These are phyloP conservation scores for Bipolaris bicolor DNA, from an alignment of 2,329 filamentous ascomycete species.

Conservation along the genomic window DNA sequence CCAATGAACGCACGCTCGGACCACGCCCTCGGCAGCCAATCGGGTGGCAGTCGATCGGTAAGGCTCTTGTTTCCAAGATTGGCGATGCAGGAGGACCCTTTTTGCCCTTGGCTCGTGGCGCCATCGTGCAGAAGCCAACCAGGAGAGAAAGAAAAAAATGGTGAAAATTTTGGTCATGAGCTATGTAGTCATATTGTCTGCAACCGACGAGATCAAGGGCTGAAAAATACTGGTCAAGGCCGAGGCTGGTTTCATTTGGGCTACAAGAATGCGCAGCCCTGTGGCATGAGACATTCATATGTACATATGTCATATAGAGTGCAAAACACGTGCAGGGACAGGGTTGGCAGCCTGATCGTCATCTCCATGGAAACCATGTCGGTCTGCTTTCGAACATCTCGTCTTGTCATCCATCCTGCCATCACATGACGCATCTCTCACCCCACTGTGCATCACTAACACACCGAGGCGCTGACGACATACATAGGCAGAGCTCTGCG, in stretches of 20 bases:
- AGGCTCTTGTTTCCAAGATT: slow-evolving; percentile 17
- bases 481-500: neutral
- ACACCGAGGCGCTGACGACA: neutral
- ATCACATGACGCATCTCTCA: neutral
- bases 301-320: too few relatives aligned
- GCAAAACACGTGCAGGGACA: neutral
- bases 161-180: neutral
- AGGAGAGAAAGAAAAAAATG: neutral
- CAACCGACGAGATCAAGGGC: neutral
- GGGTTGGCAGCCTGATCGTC: neutral
- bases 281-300: neutral
- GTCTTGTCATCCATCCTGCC: neutral
- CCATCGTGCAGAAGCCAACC: slow-evolving; percentile 3
- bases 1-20: slow-evolving; percentile 10
- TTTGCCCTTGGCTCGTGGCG: slow-evolving; percentile 10
- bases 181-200: neutral
- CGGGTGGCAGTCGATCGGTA: slow-evolving; percentile 7
- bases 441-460: neutral
- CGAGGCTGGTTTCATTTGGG: neutral
- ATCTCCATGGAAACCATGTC: neutral
- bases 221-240: neutral
- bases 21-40: slow-evolving; percentile 3
- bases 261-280: neutral
- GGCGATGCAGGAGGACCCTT: slow-evolving; percentile 12
- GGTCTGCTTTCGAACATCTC: neutral